These are phyloP conservation scores for Fomes fomentarius DNA, from an alignment of 1,284 basidiomycete genomes.

Conservation along the genomic window DNA sequence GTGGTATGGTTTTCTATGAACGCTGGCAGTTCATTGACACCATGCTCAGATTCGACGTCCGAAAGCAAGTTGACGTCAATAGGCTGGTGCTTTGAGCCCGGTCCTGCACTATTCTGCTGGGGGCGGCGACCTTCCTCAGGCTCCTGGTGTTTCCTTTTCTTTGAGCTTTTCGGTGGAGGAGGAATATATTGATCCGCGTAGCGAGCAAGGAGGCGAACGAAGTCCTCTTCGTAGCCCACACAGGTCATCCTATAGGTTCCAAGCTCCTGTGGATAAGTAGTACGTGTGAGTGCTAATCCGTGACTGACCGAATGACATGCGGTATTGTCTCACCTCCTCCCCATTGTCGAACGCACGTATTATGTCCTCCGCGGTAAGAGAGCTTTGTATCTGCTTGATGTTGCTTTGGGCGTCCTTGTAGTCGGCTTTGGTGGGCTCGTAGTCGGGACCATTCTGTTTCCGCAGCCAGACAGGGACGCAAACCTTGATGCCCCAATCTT, in stretches of 20 bases:
- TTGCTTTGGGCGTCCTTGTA: not conserved
- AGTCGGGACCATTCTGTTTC: constrained; percentile 1
- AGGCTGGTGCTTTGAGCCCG: too few species aligned
- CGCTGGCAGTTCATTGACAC: too few species aligned
- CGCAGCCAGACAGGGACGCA: not conserved
- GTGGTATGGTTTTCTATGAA: too few species aligned
- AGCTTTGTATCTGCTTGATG: not conserved
- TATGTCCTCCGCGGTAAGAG: not conserved
- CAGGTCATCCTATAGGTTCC: not conserved
- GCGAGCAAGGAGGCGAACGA: too few species aligned
- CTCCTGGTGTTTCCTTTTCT: too few species aligned
- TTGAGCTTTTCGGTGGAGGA: too few species aligned
- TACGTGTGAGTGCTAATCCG: not conserved
- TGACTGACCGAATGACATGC: not conserved
- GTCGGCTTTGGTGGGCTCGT: not conserved
- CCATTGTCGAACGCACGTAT: not conserved
- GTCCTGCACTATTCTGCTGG: too few species aligned
- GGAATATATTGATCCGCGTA: too few species aligned
- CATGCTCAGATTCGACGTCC: too few species aligned
- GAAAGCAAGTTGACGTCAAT: too few species aligned
- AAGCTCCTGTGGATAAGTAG: not conserved
- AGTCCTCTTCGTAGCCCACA: not conserved
- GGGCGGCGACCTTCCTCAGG: too few species aligned
- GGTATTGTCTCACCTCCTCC: constrained; percentile 3
- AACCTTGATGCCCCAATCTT: not conserved